Conservation (phyloP, 345 rosid species). For the Populus simonii region DNA sequence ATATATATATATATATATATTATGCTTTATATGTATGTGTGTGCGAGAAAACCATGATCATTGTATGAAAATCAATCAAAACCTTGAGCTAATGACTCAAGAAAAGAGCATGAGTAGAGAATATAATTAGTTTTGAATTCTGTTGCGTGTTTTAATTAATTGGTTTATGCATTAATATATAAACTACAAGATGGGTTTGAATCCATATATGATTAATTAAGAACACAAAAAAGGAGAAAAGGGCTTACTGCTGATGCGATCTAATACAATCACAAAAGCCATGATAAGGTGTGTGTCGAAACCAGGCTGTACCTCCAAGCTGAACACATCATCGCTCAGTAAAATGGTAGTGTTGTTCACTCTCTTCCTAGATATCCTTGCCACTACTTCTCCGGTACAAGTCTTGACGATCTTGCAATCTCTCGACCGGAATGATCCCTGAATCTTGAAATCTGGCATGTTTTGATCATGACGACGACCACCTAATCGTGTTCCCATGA, state of each 20-base stretch:
- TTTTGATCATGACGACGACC: not conserved
- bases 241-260: conserved; percentile 39
- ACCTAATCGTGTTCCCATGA: conserved; percentile 9
- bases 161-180: not conserved
- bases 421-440: conserved; percentile 41
- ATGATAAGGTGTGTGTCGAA: conserved; percentile 37
- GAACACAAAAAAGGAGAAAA: conserved; percentile 32
- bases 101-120: not conserved
- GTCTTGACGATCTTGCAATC: conserved; percentile 27
- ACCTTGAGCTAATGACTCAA: not conserved
- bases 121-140: not conserved
- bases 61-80: not conserved
- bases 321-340: conserved; percentile 47
- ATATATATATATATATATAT: no score
- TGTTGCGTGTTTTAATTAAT: not conserved
- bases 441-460: conserved; percentile 36
- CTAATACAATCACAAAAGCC: conserved; percentile 46
- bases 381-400: conserved; percentile 20
- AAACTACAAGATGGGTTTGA: not conserved
- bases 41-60: not conserved
- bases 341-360: conserved; percentile 33
- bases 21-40: not conserved
- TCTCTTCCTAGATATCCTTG: conserved; percentile 36
- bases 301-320: conserved; percentile 39
- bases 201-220: conserved; percentile 1